Conservation (phyloP, 495 filamentous ascomycete genomes). For the Trichoderma erinaceum region DNA sequence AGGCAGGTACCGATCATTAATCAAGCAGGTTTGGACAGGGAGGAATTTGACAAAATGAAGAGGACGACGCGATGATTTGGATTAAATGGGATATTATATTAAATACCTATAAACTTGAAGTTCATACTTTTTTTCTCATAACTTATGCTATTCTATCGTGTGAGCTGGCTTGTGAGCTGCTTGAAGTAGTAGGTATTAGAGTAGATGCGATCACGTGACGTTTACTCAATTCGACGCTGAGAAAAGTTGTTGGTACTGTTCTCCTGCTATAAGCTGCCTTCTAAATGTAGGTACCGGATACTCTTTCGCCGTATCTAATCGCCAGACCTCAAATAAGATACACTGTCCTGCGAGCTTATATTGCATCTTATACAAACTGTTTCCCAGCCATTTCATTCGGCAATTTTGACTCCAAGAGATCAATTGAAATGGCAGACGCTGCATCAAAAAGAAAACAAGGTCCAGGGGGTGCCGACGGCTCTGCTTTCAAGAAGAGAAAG, state of each 20-base stretch:
- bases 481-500: conserved; percentile 28
- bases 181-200: no score
- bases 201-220: no score
- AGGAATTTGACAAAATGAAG: not conserved
- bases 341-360: not conserved
- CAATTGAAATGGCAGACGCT: not conserved
- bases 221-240: no score
- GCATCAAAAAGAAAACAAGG: conserved; percentile 6
- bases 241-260: not conserved
- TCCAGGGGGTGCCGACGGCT: conserved; percentile 18
- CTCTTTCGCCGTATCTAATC: conserved; percentile 3
- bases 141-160: no score
- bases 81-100: not conserved
- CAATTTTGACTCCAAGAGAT: not conserved
- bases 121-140: not conserved
- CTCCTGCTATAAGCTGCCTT: not conserved
- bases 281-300: not conserved
- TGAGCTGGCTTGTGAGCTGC: no score
- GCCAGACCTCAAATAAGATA: not conserved
- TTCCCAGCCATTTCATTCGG: not conserved
- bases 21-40: not conserved
- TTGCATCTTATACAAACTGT: not conserved
- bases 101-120: not conserved
- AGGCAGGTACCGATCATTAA: not conserved
- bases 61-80: not conserved